phyloP scores from a whole-genome alignment of 176 grass and related monocot genomes.

The Rhynchospora pubera region DNA sequence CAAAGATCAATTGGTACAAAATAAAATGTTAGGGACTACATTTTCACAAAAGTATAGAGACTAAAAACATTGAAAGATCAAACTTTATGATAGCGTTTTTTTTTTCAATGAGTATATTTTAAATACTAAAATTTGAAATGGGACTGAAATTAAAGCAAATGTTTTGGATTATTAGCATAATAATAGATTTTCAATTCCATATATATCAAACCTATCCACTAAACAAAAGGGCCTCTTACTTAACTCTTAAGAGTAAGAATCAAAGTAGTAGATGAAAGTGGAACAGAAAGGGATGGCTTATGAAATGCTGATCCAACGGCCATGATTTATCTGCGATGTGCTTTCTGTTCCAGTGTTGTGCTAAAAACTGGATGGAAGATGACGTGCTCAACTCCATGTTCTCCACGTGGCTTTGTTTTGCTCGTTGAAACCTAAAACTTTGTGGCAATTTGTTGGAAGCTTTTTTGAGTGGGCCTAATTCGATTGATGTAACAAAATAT shows the following conservation, averaged over 20 bases:
- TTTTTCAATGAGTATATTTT: not conserved
- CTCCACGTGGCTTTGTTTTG: constrained; percentile 20
- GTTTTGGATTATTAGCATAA: not conserved
- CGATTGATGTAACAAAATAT: constrained; percentile 9
- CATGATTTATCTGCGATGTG: not conserved
- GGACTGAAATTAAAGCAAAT: not conserved
- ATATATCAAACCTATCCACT: constrained; percentile 17
- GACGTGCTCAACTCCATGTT: constrained; percentile 15
- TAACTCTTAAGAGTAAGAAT: constrained; percentile 23
- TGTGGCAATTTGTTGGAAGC: constrained; percentile 19
- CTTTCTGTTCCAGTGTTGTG: not conserved
- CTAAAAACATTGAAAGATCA: not conserved
- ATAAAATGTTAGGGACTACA: not conserved
- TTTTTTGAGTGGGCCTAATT: constrained; percentile 22
- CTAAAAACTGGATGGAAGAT: not conserved
- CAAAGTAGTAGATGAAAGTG: not conserved
- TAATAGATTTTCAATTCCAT: not conserved
- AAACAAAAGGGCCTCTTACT: constrained; percentile 24
- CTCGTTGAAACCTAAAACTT: constrained; percentile 23
- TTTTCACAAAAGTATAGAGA: not conserved
- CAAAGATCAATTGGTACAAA: not conserved
- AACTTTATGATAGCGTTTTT: not conserved
- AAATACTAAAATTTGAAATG: not conserved
- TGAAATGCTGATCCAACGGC: constrained; percentile 24
- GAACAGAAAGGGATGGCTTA: not conserved